Base-by-base conservation (phyloP, 1,284 basidiomycete genomes). In the Sanghuangporus sanghuang region DNA sequence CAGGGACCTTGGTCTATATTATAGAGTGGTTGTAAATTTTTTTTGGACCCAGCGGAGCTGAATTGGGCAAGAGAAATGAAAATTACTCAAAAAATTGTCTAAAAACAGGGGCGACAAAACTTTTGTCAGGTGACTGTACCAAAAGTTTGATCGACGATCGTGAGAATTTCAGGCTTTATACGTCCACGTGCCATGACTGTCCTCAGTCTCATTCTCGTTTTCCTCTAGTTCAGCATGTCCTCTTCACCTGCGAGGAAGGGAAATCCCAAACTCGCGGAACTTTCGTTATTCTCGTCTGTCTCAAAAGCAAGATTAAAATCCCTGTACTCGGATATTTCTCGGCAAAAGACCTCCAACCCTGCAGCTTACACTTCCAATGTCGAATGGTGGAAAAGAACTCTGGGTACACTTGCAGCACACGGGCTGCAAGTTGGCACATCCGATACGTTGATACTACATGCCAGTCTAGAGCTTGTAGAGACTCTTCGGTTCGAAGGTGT, bases 301-400 rank as follows among this genome's bases (percentile, higher is more conserved):
- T 85, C 83, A 9, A 79, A 73, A 42, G 81, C 79, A 18, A 87
- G 94, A 9, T 79, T 97, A 0, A 87, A 90, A 68, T 87, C 94
- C 0, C 80, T 98, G 14, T 98, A 96, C 75, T 89, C 95, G 2
- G 93, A 96, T 71, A 87, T 96, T 62, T 87, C 92, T 0, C 81
- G 86, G 6, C 93, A 96, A 76, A 91, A 90, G 68, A 77, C 84
- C 38, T 89, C 93, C 1, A 96, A 98, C 73, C 89, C 93, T 0
- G 83, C 88, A 3, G 89, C 93, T 2, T 98, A 89, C 74, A 77
- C 85, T 44, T 84, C 92, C 14, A 93, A 91, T 71, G 77, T 95
- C 40, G 85, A 89, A 64, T 97, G 94, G 94, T 98, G 96, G 95
- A 82, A 83, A 46, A 76, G 76, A 44, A 86, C 87, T 0, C 76